Evolutionary conservation across 306 rosid species (phyloP), one percentile per base, ranked within the genome.

Genomic region (Ammopiptanthus mongolicus): DNA sequence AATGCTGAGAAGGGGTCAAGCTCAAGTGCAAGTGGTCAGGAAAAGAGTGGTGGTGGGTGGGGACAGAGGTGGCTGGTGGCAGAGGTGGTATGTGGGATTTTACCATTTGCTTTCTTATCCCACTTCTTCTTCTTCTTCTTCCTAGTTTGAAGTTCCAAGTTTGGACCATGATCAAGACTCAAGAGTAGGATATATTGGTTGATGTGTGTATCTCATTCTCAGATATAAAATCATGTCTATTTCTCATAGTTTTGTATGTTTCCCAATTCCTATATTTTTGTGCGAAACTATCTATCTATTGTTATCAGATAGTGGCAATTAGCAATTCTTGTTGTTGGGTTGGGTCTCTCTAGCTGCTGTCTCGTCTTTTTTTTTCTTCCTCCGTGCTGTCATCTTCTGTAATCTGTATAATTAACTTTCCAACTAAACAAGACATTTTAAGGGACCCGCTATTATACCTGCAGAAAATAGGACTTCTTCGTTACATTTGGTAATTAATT

Each of bases 81-180:
- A 17, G 69, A 74, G 60, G 79, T 83, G 80, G 60, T 78, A 29
- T 71, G 57, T 65, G 82, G 60, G 60, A 69, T 84, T 41, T 31
- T 87, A 6, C 60, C 87, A 9, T 62, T 81, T 46, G 44, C 82
- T 75, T 88, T 88, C 76, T 71, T 69, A 21, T 63, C 85, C 8
- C 73, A 77, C 8, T 73, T 48, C 8, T 59, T 82, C 17, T 57
- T 79, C 74, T 19, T 81, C 21, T 57, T 79, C 75, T 21, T 85
- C 41, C 41, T 71, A 6, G 33, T 66, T 56, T 79, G 60, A 74
- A 39, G 61, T 75, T 28, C 21, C 68, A 39, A 11, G 80, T 75
- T 61, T 82, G 73, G 81, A 78, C 1, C 59, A 47, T 75, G 53
- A 75, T 33, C 22, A 3, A 12, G 8, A 17, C 6, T 21, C 8